Percentiles rank a stretch among this genome's conserved stretches.
phyloP scores from a whole-genome alignment of 176 grass and related monocot species.

The Alloteropsis semialata region DNA sequence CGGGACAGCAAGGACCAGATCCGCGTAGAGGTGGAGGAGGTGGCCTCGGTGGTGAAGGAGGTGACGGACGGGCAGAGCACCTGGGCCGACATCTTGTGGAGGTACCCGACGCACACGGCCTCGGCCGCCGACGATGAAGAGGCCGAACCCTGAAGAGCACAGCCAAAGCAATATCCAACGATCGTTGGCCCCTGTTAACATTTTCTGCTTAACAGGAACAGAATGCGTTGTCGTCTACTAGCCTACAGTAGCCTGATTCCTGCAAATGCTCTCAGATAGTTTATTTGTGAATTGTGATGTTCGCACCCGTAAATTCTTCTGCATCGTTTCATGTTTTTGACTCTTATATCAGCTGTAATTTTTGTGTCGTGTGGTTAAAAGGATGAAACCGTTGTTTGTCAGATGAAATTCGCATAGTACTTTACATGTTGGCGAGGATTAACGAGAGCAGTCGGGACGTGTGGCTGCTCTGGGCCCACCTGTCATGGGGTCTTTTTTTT shows the following conservation, averaged over 20 bases:
- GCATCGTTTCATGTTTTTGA: not conserved
- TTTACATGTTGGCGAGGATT: too few relatives aligned
- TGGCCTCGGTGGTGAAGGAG: constrained; percentile 70
- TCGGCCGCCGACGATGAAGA: constrained; percentile 42
- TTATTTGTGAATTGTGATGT: not conserved
- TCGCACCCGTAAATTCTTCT: not conserved
- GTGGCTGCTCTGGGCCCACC: too few relatives aligned
- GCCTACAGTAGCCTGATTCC: not conserved
- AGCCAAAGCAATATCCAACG: not conserved
- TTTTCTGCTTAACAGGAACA: constrained; percentile 4
- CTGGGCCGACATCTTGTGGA: constrained; percentile 93
- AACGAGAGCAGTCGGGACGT: too few relatives aligned
- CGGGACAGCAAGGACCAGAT: constrained; percentile 87
- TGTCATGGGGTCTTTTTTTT: too few relatives aligned
- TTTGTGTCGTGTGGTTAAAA: not conserved
- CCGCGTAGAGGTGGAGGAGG: constrained; percentile 68
- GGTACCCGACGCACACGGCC: constrained; percentile 52
- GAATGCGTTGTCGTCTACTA: not conserved
- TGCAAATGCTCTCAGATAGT: not conserved
- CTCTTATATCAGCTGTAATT: not conserved
- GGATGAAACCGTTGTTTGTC: not conserved
- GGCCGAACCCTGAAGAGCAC: constrained; percentile 30
- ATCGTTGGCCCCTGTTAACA: not conserved
- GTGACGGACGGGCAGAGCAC: constrained; percentile 70
- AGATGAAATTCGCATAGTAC: not conserved